Evolutionary conservation across 2,329 filamentous ascomycete genomes (phyloP).

Genomic region (Chaetothyriales sp.): DNA sequence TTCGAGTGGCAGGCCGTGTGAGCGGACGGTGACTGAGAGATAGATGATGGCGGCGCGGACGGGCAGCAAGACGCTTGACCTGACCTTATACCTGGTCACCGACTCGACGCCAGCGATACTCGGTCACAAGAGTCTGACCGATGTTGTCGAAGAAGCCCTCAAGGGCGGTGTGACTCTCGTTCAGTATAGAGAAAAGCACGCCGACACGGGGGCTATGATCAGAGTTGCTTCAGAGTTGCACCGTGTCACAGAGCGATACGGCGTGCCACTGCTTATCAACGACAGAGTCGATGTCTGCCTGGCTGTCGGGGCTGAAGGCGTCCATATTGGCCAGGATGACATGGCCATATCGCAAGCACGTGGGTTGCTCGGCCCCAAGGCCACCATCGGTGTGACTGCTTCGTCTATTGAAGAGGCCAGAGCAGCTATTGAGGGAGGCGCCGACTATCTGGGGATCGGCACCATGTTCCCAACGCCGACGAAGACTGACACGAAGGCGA

Average conservation of each 20-base stretch:
- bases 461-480: conserved; percentile 78
- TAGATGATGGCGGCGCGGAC: not conserved
- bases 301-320: conserved; percentile 75
- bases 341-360: conserved; percentile 61
- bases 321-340: conserved; percentile 92
- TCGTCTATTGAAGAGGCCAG: conserved; percentile 60
- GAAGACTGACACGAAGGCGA: conserved; percentile 76
- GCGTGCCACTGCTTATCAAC: conserved; percentile 78
- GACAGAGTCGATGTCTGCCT: conserved; percentile 82
- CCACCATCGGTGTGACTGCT: conserved; percentile 84
- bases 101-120: conserved; percentile 82
- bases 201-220: conserved; percentile 58
- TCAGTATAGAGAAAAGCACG: conserved; percentile 80
- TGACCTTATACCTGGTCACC: conserved; percentile 80
- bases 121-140: conserved; percentile 52
- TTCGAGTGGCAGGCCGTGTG: not conserved
- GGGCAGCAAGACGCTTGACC: conserved; percentile 43
- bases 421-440: conserved; percentile 58
- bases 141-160: conserved; percentile 62
- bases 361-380: conserved; percentile 55
- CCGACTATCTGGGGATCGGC: conserved; percentile 81
- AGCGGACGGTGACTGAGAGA: not conserved
- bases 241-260: conserved; percentile 49
- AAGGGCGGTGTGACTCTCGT: conserved; percentile 72
- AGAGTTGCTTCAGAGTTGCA: conserved; percentile 60